Conservation (phyloP, 768 basidiomycete genomes). For the Calocera cornea region DNA sequence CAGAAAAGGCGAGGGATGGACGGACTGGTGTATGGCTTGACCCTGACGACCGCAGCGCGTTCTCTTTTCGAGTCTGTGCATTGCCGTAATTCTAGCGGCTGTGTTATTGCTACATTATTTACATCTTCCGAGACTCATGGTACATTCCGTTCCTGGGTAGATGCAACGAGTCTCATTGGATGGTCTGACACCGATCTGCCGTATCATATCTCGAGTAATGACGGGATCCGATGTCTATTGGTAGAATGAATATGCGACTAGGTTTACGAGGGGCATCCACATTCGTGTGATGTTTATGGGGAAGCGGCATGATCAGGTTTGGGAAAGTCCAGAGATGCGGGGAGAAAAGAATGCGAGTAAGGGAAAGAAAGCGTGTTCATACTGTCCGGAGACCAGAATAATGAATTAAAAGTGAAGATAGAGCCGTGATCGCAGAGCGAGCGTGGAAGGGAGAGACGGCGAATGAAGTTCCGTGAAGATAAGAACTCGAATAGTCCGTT, state of each 20-base stretch:
- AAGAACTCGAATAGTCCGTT: neutral
- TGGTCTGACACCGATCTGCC: neutral
- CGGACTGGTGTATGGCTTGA: neutral
- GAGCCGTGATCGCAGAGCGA: neutral
- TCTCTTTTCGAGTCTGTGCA: neutral
- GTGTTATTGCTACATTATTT: neutral
- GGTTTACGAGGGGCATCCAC: neutral
- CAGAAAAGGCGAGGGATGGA: neutral
- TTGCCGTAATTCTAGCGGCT: slow-evolving; percentile 1
- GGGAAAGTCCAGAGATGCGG: neutral
- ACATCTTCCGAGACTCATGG: neutral
- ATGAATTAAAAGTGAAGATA: neutral
- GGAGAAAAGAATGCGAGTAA: neutral
- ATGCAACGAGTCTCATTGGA: slow-evolving; percentile 1
- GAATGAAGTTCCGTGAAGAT: neutral
- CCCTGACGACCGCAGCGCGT: neutral
- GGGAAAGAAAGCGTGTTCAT: slow-evolving; percentile 6
- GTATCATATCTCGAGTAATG: neutral
- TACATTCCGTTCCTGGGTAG: neutral
- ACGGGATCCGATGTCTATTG: neutral
- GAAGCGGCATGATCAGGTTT: neutral
- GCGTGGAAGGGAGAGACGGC: neutral
- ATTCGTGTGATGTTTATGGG: neutral
- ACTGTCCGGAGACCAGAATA: neutral
- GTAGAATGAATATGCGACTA: slow-evolving; percentile 1